phyloP scores from a whole-genome alignment of 495 filamentous ascomycete species.

The Aspergillus ostianus region DNA sequence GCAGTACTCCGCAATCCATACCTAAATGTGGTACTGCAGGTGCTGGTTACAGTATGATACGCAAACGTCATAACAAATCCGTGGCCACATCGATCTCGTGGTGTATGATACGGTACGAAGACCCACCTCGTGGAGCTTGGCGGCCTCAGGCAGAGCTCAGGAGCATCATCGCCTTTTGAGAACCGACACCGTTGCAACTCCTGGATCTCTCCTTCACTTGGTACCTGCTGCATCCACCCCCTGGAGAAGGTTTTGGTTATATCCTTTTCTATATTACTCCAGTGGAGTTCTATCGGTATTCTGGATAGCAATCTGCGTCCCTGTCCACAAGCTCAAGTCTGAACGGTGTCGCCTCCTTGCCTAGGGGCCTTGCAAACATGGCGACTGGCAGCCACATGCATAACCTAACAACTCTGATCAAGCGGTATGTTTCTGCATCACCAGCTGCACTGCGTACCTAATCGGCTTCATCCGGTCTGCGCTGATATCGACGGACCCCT shows the following conservation, averaged over 20 bases:
- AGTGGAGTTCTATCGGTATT: neutral
- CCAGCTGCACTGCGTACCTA: slow-evolving; percentile 7
- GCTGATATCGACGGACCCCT: neutral
- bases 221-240: slow-evolving; percentile 2
- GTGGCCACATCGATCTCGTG: neutral
- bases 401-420: slow-evolving; percentile 95
- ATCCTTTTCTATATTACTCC: neutral
- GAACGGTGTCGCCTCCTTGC: slow-evolving; percentile 17
- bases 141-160: slow-evolving; percentile 24
- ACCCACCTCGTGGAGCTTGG: slow-evolving; percentile 13
- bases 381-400: slow-evolving; percentile 72
- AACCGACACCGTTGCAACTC: slow-evolving; percentile 20
- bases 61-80: slow-evolving; percentile 14
- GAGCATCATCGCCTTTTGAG: slow-evolving; percentile 18
- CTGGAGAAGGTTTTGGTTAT: neutral
- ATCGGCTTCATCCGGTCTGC: slow-evolving; percentile 1
- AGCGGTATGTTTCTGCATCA: slow-evolving; percentile 64
- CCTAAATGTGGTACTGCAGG: neutral
- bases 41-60: slow-evolving; percentile 15
- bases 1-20: too few species aligned
- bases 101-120: slow-evolving; percentile 21
- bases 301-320: neutral
- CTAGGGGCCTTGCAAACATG: slow-evolving; percentile 36
- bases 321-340: neutral
- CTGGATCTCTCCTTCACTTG: slow-evolving; percentile 2